These are phyloP conservation scores for Cladosporium sphaerospermum DNA, from an alignment of 2,329 filamentous ascomycete species.

Conservation along the genomic window DNA sequence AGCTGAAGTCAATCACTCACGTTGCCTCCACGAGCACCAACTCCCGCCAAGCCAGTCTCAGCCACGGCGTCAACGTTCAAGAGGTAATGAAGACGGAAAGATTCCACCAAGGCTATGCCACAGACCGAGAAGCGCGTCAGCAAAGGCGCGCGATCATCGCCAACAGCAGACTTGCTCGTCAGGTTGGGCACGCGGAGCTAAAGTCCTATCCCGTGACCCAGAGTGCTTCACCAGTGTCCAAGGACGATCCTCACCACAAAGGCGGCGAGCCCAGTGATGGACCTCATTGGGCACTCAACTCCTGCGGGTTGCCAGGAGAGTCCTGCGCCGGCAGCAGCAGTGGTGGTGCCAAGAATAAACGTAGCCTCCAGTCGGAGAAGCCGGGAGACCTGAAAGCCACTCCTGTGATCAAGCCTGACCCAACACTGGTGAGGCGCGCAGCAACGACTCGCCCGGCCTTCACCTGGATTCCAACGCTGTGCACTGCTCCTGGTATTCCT, in stretches of 20 bases:
- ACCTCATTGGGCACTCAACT: neutral
- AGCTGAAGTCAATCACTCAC: neutral
- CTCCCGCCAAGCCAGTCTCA: no score
- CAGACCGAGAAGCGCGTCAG: neutral
- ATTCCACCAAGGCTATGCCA: neutral
- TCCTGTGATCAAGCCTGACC: neutral
- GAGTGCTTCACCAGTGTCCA: neutral
- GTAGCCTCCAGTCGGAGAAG: neutral
- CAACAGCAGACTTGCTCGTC: neutral
- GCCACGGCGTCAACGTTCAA: no score
- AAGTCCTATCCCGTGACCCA: neutral
- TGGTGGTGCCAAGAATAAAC: neutral
- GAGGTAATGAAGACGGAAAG: no score
- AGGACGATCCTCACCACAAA: neutral
- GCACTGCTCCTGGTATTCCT: constrained; percentile 1
- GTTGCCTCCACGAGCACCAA: neutral
- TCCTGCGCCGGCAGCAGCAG: neutral
- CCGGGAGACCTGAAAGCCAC: neutral
- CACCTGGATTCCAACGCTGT: neutral
- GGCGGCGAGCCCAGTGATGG: no score
- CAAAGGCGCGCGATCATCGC: neutral
- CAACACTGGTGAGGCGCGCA: neutral
- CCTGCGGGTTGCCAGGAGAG: neutral
- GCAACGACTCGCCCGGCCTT: neutral
- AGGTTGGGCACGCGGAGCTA: no score